phyloP scores from a whole-genome alignment of 106 monocot genomes.

The Gastrodia elata region DNA sequence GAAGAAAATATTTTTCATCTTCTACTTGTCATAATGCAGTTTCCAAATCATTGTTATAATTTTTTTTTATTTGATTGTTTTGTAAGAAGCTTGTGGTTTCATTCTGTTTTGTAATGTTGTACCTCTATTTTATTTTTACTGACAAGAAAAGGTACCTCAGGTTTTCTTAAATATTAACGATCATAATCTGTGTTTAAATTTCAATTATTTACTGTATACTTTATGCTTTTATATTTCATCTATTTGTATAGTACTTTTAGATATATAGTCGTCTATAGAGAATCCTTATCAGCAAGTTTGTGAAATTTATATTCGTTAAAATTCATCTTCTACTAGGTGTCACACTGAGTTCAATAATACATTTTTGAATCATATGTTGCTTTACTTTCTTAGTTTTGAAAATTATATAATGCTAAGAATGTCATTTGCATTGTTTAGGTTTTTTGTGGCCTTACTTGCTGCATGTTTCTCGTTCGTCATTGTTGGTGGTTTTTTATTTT shows the following conservation, averaged over 20 bases:
- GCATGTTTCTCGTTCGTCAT: slow-evolving; percentile 83
- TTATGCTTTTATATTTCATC: not conserved
- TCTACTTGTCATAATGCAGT: no score
- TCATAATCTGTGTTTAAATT: not conserved
- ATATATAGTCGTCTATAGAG: not conserved
- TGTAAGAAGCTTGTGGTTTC: no score
- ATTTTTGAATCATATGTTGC: not conserved
- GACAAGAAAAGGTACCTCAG: no score
- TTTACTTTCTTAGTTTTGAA: slow-evolving; percentile 1
- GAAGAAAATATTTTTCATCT: no score
- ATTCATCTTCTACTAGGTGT: not conserved
- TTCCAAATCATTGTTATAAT: no score
- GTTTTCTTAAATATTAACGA: no score
- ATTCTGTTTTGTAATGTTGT: no score
- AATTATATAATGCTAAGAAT: not conserved
- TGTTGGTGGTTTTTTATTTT: slow-evolving; percentile 80
- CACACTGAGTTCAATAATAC: not conserved
- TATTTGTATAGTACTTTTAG: not conserved
- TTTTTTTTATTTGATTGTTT: no score
- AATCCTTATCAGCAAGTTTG: not conserved
- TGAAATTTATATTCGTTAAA: not conserved
- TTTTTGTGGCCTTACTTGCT: slow-evolving; percentile 57
- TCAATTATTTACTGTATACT: not conserved
- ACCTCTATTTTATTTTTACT: no score
- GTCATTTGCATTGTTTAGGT: slow-evolving; percentile 31